phyloP scores from a whole-genome alignment of 2,329 filamentous ascomycete species.

The Incumbomyces lentus region DNA sequence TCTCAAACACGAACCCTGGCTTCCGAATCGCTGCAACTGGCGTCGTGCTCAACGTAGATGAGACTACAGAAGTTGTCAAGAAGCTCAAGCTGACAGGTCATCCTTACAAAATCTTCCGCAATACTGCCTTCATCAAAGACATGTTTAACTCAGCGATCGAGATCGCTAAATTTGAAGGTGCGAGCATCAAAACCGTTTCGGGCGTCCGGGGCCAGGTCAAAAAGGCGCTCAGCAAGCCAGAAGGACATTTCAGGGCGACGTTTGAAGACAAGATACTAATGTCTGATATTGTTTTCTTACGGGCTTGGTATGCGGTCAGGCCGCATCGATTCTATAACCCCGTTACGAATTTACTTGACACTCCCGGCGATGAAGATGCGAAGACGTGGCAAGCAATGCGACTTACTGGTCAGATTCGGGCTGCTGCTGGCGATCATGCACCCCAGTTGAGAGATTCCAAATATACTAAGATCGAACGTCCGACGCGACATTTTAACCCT shows the following conservation, averaged over 20 bases:
- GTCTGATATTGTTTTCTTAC: slow-evolving; percentile 89
- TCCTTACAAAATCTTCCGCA: slow-evolving; percentile 98
- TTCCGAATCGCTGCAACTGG: slow-evolving; percentile 93
- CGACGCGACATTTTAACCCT: slow-evolving; percentile 65
- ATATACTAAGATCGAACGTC: slow-evolving; percentile 56
- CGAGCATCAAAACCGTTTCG: slow-evolving; percentile 88
- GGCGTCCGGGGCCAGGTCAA: slow-evolving; percentile 96
- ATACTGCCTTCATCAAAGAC: slow-evolving; percentile 96
- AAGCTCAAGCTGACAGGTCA: slow-evolving; percentile 93
- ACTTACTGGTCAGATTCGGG: slow-evolving; percentile 81
- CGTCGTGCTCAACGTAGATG: slow-evolving; percentile 86
- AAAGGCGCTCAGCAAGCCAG: slow-evolving; percentile 80
- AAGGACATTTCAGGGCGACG: slow-evolving; percentile 90
- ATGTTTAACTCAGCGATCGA: slow-evolving; percentile 94
- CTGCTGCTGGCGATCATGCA: slow-evolving; percentile 61
- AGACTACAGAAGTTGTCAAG: slow-evolving; percentile 95
- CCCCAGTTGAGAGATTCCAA: slow-evolving; percentile 74
- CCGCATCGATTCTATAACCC: slow-evolving; percentile 96
- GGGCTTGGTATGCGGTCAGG: slow-evolving; percentile 93
- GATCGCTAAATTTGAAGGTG: slow-evolving; percentile 96
- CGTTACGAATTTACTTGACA: slow-evolving; percentile 77
- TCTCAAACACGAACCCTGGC: slow-evolving; percentile 72
- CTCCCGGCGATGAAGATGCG: slow-evolving; percentile 26
- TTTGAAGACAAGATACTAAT: slow-evolving; percentile 98
- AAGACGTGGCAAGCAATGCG: slow-evolving; percentile 78